Percentiles rank a stretch among this genome's conserved stretches.
Evolutionary conservation across 108 stramenopile genomes (phyloP).

Genomic region (Cyclotella cryptica): DNA sequence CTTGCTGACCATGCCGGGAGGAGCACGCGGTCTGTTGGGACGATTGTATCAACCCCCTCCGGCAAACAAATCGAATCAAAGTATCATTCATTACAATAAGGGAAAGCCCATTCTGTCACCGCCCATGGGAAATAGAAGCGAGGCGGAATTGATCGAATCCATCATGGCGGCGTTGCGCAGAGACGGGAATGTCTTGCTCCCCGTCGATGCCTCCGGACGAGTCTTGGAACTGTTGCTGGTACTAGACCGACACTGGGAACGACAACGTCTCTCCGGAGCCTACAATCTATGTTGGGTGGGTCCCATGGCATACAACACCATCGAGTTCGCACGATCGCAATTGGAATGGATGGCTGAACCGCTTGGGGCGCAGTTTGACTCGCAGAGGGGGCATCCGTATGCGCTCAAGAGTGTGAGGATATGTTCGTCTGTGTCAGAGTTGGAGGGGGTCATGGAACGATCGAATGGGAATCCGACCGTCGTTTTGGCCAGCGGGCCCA

Average conservation of each 20-base stretch:
- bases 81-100: slow-evolving; percentile 39
- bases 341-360: slow-evolving; percentile 88
- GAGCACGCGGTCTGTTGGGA: slow-evolving; percentile 66
- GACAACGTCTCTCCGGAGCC: slow-evolving; percentile 68
- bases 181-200: slow-evolving; percentile 93
- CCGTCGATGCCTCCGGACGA: slow-evolving; percentile 89
- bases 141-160: slow-evolving; percentile 65
- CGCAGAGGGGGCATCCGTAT: slow-evolving; percentile 69
- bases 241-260: slow-evolving; percentile 87
- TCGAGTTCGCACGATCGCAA: slow-evolving; percentile 89
- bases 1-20: slow-evolving; percentile 76
- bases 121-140: slow-evolving; percentile 54
- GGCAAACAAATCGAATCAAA: neutral
- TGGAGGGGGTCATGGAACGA: slow-evolving; percentile 56
- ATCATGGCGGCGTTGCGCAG: slow-evolving; percentile 84
- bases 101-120: slow-evolving; percentile 52
- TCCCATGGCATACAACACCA: slow-evolving; percentile 84
- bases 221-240: slow-evolving; percentile 87
- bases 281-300: slow-evolving; percentile 92
- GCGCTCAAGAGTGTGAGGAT: slow-evolving; percentile 61
- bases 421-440: slow-evolving; percentile 62
- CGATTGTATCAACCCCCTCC: slow-evolving; percentile 59
- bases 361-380: slow-evolving; percentile 68
- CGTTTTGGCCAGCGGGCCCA: slow-evolving; percentile 79
- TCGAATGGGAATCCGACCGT: slow-evolving; percentile 71